Base-by-base conservation (phyloP, 192 early-diverging fungal species). In the Backusella australiensis region DNA sequence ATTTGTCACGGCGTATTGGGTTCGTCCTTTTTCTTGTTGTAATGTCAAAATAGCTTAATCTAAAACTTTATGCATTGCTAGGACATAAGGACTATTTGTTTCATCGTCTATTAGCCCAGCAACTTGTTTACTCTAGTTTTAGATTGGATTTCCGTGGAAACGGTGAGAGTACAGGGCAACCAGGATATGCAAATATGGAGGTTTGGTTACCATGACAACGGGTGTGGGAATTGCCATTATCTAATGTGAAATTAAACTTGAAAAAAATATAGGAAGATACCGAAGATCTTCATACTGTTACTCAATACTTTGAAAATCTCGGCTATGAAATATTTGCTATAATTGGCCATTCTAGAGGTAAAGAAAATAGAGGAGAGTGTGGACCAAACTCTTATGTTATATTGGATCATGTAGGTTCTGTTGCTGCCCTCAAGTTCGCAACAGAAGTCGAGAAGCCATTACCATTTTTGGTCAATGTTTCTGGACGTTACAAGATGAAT, bases 121-220 rank as follows among this genome's bases (percentile, higher is more conserved):
- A 71, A 34, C 53, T 85, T 11, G 78, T 81, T 17, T 82, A 75
- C 53, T 67, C 79, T 34, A 80, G 34, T 42, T 82, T 77, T 75
- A 78, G 83, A 36, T 80, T 85, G 34, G 81, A 82, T 74, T 79
- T 85, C 38, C 26, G 81, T 14, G 83, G 83, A 23, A 79, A 82
- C 68, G 83, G 80, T 26, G 80, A 84, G 15, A 82, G 80, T 68
- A 67, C 76, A 26, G 80, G 83, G 15, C 26, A 52, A 26, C 35
- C 76, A 2, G 36, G 68, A 17, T 82, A 73, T 59, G 74, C 75
- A 7, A 76, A 81, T 72, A 76, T 84, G 17, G 26, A 70, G 6
- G 82, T 78, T 75, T 46, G 59, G 17, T 34, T 34, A 46, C 49
- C 71, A 53, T 44, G 42, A 15, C 0, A 49, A 6, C 4, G 44